These are phyloP conservation scores for Allium fistulosum DNA, from an alignment of 106 monocot species.

Conservation along the genomic window DNA sequence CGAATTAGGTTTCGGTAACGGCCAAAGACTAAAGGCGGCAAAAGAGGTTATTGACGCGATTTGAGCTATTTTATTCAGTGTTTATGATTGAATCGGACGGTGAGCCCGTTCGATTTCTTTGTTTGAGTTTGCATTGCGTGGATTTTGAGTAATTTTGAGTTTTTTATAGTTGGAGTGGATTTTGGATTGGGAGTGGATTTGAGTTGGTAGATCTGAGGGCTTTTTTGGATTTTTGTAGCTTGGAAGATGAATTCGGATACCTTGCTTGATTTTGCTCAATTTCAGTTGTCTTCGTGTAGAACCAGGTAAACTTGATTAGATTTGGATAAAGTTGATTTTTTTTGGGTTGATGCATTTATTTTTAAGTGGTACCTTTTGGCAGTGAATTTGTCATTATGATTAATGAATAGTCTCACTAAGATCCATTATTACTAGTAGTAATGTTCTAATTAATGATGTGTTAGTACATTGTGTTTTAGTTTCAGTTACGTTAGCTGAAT, in stretches of 20 bases:
- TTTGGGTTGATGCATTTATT: no score
- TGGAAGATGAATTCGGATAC: constrained; percentile 59
- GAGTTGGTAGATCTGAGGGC: constrained; percentile 17
- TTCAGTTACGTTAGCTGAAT: no score
- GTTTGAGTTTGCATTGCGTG: constrained; percentile 11
- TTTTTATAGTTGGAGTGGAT: constrained; percentile 4
- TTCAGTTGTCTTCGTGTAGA: constrained; percentile 84
- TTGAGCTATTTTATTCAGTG: no score
- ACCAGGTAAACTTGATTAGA: constrained; percentile 35
- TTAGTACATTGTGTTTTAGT: no score
- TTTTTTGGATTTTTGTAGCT: constrained; percentile 2
- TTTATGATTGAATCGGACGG: no score
- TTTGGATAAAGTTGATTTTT: neutral
- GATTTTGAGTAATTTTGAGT: constrained; percentile 6
- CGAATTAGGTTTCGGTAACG: neutral
- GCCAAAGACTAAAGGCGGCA: neutral
- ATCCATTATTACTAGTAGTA: no score
- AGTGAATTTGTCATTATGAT: no score
- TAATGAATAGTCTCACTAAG: no score
- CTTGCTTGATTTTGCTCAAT: constrained; percentile 67
- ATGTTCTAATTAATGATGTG: no score
- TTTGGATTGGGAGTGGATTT: constrained; percentile 1
- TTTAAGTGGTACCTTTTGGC: no score
- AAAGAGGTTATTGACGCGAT: no score
- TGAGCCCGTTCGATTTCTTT: neutral